Evolutionary conservation across 768 basidiomycete genomes (phyloP), one percentile per base, ranked within the genome.

Genomic region (Macrocybe gigantea): DNA sequence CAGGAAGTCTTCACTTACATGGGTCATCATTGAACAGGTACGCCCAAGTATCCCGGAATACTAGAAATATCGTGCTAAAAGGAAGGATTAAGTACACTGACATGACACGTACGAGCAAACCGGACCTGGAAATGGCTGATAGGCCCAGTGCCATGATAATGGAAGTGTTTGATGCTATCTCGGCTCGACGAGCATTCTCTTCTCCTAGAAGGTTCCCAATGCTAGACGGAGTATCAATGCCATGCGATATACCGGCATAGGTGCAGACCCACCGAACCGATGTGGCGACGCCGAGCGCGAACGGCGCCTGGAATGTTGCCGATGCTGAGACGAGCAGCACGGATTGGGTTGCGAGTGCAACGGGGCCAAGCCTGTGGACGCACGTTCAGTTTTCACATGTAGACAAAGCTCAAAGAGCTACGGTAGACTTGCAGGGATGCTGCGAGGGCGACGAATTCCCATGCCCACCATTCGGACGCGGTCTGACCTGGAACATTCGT

Each of bases 401-500:
- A 33, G 30, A 44, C 11, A 6, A 41, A 31, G 37, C 30, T 30
- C 11, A 14, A 22, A 22, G 22, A 15, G 33, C 1, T 14, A 10
- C 7, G 32, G 12, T 2, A 35, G 13, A 61, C 72, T 50, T 53
- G 75, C 69, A 75, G 55, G 51, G 73, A 74, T 3, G 78, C 78
- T 5, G 72, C 75, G 1, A 80, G 68, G 15, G 83, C 84, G 32
- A 88, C 65, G 5, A 92, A 75, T 65, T 96, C 93, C 95, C 95
- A 95, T 35, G 87, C 85, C 93, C 94, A 97, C 95, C 94, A 98
- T 64, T 96, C 95, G 3, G 81, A 83, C 1, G 89, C 90, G 3
- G 80, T 85, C 63, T 93, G 91, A 0, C 82, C 82, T 75, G 51
- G 37, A 48, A 11, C 10, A 38, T 5, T 11, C 32, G 15, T 22